These are phyloP conservation scores for Vicia sativa DNA, from an alignment of 306 rosid genomes.

Conservation along the genomic window DNA sequence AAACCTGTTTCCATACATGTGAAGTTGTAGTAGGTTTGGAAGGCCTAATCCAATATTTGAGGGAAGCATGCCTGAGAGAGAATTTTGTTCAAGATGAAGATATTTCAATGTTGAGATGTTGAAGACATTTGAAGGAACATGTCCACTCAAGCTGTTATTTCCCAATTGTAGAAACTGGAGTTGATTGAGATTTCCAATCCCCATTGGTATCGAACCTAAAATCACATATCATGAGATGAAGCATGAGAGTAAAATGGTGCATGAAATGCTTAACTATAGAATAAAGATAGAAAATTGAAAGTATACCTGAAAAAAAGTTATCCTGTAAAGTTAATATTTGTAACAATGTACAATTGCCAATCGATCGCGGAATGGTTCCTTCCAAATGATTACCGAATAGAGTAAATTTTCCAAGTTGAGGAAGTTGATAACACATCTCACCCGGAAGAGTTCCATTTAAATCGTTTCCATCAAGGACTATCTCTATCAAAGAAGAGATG, in stretches of 20 bases:
- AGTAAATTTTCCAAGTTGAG: neutral
- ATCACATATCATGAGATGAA: neutral
- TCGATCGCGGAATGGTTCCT: conserved; percentile 25
- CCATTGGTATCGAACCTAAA: conserved; percentile 38
- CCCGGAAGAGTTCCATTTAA: conserved; percentile 12
- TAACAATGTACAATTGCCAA: conserved; percentile 29
- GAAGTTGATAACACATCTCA: conserved; percentile 22
- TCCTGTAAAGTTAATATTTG: neutral
- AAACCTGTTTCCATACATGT: conserved; percentile 13
- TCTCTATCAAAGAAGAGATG: conserved; percentile 26
- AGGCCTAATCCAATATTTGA: conserved; percentile 24
- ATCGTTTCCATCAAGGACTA: neutral
- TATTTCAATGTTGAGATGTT: conserved; percentile 32
- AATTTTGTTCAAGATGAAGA: neutral
- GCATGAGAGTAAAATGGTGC: neutral
- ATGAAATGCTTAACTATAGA: neutral
- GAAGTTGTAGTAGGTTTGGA: conserved; percentile 10
- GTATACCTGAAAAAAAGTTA: conserved; percentile 31
- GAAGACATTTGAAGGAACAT: conserved; percentile 34
- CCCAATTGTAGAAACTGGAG: conserved; percentile 2
- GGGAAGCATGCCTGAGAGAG: conserved; percentile 35
- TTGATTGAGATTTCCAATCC: conserved; percentile 30
- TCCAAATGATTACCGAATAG: neutral
- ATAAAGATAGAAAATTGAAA: neutral
- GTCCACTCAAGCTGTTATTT: conserved; percentile 15